Evolutionary conservation across 495 filamentous ascomycete genomes (phyloP), one percentile per base, ranked within the genome.

Genomic region (Parathielavia hyrcaniae): DNA sequence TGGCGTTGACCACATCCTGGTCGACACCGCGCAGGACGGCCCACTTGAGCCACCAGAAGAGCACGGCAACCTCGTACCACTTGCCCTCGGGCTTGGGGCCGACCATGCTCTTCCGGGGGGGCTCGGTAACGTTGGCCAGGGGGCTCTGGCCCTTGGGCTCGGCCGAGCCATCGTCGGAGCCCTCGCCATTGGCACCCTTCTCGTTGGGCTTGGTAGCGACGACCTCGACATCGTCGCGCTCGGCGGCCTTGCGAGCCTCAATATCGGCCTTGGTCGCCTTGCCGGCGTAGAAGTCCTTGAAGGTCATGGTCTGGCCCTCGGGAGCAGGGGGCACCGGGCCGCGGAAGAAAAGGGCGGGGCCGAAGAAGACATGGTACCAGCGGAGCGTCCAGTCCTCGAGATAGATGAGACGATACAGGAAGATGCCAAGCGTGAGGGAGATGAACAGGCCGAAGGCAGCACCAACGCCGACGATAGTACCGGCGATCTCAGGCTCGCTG

Each of bases 401-500:
- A 61, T 83, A 67, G 35, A 86, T 72, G 45, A 78, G 75, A 53
- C 83, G 81, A 64, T 84, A 72, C 63, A 86, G 69, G 69, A 78
- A 88, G 5, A 83, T 84, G 32, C 84, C 61, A 70, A 87, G 79
- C 72, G 86, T 87, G 61, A 79, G 61, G 62, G 73, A 67, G 30
- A 77, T 64, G 45, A 88, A 50, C 47, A 78, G 20, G 30, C 77
- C 76, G 41, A 80, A 77, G 32, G 73, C 83, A 48, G 74, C 71
- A 60, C 83, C 79, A 20, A 81, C 77, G 41, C 79, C 82, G 39
- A 87, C 61, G 55, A 86, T 81, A 56, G 81, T 77, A 14, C 79
- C 85, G 14, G 65, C 74, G 16, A 78, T 19, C 48, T 65, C 39
- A n/a, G 64, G 74, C 30, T 77, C 75, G 34, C 72, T 78, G 17